Evolutionary conservation across 2,329 filamentous ascomycete species (phyloP).

Genomic region (Paraconiothyrium brasiliense): DNA sequence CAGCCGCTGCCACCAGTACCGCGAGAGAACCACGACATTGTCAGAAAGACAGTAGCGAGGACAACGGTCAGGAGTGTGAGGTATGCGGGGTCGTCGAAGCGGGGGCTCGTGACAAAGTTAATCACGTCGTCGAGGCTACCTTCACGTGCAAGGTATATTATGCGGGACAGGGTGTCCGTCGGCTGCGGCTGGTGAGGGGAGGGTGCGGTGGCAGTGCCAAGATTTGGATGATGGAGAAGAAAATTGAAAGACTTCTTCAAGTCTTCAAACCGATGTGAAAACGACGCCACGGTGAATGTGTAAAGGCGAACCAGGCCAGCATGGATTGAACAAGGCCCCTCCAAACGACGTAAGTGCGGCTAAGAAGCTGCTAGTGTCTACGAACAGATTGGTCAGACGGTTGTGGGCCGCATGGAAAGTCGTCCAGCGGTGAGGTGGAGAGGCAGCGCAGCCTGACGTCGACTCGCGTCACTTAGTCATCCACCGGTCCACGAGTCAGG

Average conservation of each 20-base stretch:
- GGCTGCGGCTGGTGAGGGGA: constrained; percentile 21
- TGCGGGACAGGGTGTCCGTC: constrained; percentile 33
- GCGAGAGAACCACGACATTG: constrained; percentile 60
- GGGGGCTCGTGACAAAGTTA: constrained; percentile 40
- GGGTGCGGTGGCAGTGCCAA: constrained; percentile 33
- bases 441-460: constrained; percentile 15
- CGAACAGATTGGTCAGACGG: constrained; percentile 17
- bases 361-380: constrained; percentile 16
- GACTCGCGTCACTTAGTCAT: constrained; percentile 17
- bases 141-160: constrained; percentile 31
- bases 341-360: constrained; percentile 22
- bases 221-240: constrained; percentile 42
- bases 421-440: constrained; percentile 20
- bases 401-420: constrained; percentile 21
- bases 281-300: constrained; percentile 48
- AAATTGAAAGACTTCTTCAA: constrained; percentile 49
- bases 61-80: constrained; percentile 44
- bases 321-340: constrained; percentile 17
- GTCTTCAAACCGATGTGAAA: constrained; percentile 44
- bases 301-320: not conserved
- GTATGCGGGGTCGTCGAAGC: constrained; percentile 45
- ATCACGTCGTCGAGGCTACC: constrained; percentile 30
- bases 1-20: constrained; percentile 47
- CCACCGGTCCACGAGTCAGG: not conserved
- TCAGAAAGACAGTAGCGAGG: constrained; percentile 53